Evolutionary conservation across 345 rosid species (phyloP).

Genomic region (Gossypium thurberi): DNA sequence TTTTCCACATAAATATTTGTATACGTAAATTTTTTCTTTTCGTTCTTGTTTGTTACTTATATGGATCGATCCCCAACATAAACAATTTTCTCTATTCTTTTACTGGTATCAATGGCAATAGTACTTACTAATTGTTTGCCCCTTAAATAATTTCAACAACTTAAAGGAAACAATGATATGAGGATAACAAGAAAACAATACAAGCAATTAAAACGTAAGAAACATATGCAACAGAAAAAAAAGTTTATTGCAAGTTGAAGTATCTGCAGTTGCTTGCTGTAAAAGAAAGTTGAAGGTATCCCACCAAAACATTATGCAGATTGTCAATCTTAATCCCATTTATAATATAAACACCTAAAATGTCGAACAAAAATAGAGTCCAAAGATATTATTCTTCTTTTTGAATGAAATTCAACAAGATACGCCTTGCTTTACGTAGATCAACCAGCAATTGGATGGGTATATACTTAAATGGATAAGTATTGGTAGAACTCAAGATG

Average conservation of each 20-base stretch:
- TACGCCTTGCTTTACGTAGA: constrained; percentile 4
- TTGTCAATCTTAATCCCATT: constrained; percentile 25
- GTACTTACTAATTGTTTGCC: neutral
- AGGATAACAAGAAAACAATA: neutral
- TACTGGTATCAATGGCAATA: neutral
- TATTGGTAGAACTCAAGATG: too few species aligned
- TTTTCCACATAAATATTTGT: too few species aligned
- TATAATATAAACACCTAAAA: constrained; percentile 10
- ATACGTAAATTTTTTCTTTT: too few species aligned
- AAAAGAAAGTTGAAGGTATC: neutral
- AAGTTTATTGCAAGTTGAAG: neutral
- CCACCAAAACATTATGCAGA: constrained; percentile 19
- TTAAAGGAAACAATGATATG: neutral
- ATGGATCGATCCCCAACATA: too few species aligned
- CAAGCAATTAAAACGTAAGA: too few species aligned
- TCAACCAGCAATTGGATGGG: constrained; percentile 81
- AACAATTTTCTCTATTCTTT: too few species aligned
- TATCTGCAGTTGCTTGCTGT: too few species aligned
- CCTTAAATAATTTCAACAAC: neutral
- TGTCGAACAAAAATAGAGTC: constrained; percentile 9
- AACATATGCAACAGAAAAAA: too few species aligned
- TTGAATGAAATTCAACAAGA: constrained; percentile 15
- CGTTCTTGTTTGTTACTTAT: too few species aligned
- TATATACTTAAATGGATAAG: constrained; percentile 24
- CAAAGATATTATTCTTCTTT: neutral